These are phyloP conservation scores for Cucurbita argyrosperma DNA, from an alignment of 306 rosid genomes.

Conservation along the genomic window DNA sequence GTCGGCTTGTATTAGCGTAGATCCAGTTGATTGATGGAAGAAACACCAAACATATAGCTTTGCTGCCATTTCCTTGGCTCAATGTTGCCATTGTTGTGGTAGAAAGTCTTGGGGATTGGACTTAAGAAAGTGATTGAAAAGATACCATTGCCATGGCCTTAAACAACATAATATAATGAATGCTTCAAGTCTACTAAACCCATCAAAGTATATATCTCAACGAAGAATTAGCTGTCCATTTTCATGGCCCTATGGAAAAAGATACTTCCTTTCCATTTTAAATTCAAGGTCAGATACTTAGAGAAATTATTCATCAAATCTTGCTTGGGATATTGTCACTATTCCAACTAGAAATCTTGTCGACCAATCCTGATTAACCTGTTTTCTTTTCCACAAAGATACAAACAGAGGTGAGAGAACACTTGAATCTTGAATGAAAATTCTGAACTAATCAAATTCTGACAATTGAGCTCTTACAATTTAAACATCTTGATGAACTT, in stretches of 20 bases:
- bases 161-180: background rate
- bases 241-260: background rate
- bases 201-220: background rate
- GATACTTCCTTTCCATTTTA: background rate
- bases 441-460: background rate
- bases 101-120: background rate
- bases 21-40: too few species aligned
- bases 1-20: too few species aligned
- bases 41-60: background rate
- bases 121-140: background rate
- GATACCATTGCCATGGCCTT: background rate
- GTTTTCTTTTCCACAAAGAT: background rate
- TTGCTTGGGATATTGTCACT: background rate
- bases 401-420: background rate
- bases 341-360: background rate
- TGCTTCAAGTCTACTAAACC: constrained; percentile 4
- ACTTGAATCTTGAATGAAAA: background rate
- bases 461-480: background rate
- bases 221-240: background rate
- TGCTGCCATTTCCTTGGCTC: background rate
- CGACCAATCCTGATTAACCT: background rate
- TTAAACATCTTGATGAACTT: background rate
- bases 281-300: background rate
- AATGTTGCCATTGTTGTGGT: background rate
- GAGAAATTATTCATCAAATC: background rate